Conservation (phyloP, 345 rosid species). For the Arabidopsis arenosa region DNA sequence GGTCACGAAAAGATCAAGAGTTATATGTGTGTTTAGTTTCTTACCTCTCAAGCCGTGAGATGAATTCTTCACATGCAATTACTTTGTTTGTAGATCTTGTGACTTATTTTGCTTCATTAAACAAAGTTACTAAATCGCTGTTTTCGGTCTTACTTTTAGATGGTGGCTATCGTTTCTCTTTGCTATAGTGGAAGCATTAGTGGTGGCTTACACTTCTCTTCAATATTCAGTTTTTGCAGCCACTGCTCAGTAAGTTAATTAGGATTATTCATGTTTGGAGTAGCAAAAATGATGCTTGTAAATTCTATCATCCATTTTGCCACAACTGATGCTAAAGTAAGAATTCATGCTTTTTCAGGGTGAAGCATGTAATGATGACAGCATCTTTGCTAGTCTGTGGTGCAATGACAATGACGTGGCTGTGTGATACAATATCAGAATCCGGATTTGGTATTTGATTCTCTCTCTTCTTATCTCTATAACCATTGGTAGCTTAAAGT, state of each 20-base stretch:
- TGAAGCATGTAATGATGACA: slow-evolving; percentile 86
- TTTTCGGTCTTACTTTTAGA: slow-evolving; percentile 50
- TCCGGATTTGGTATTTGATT: slow-evolving; percentile 85
- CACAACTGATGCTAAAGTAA: slow-evolving; percentile 12
- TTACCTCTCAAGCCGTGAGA: slow-evolving; percentile 75
- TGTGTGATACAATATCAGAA: slow-evolving; percentile 90
- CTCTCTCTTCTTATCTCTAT: background rate
- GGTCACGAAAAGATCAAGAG: slow-evolving; percentile 97
- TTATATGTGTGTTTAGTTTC: slow-evolving; percentile 92
- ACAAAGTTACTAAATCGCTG: slow-evolving; percentile 24
- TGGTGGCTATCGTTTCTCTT: slow-evolving; percentile 96
- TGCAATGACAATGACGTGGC: slow-evolving; percentile 96
- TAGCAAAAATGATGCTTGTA: background rate
- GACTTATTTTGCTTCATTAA: slow-evolving; percentile 19
- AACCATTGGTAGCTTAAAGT: slow-evolving; percentile 17
- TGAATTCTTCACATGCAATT: slow-evolving; percentile 50
- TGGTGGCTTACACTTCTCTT: slow-evolving; percentile 82
- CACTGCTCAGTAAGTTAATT: slow-evolving; percentile 61
- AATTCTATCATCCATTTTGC: slow-evolving; percentile 10
- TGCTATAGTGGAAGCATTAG: slow-evolving; percentile 81
- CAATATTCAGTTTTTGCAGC: slow-evolving; percentile 87
- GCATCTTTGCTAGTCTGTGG: slow-evolving; percentile 82
- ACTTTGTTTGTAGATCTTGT: slow-evolving; percentile 27
- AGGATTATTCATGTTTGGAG: slow-evolving; percentile 17
- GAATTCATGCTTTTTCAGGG: slow-evolving; percentile 52